A percentile compares a stretch with the other conserved stretches of the same genome.
Evolutionary conservation across 2,329 filamentous ascomycete genomes (phyloP).

Genomic region (Elsinoe arachidis): DNA sequence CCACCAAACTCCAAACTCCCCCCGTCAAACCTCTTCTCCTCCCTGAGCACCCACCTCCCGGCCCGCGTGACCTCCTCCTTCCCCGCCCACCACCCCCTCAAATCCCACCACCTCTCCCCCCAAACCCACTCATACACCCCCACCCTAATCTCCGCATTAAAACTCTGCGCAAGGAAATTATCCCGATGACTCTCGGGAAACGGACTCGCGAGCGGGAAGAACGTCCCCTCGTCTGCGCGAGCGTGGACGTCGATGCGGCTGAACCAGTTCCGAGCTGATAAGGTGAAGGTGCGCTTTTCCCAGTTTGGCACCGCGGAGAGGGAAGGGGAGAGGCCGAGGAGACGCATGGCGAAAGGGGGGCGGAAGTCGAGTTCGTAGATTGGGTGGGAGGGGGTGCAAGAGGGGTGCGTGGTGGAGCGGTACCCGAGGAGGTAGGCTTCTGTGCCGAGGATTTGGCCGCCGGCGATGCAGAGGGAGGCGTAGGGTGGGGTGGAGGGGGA

Average conservation of each 20-base stretch:
- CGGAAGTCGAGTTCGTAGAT: conserved; percentile 34
- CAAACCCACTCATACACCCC: conserved; percentile 33
- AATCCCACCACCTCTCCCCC: conserved; percentile 26
- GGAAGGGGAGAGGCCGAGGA: conserved; percentile 33
- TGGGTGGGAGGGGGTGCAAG: conserved; percentile 12
- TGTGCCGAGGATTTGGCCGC: conserved; percentile 33
- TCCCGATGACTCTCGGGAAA: conserved; percentile 38
- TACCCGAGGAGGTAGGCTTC: conserved; percentile 42
- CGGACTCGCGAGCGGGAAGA: conserved; percentile 39
- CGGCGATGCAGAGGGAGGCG: conserved; percentile 28
- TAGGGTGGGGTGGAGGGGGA: neutral
- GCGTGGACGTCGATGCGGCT: conserved; percentile 35
- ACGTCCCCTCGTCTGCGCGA: conserved; percentile 34
- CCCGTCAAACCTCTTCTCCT: conserved; percentile 33
- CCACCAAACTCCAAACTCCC: conserved; percentile 44
- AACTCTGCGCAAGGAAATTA: conserved; percentile 40
- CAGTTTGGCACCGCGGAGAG: conserved; percentile 35
- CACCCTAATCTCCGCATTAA: conserved; percentile 37
- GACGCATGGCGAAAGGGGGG: conserved; percentile 36
- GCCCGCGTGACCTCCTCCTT: conserved; percentile 14
- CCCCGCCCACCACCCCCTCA: conserved; percentile 27
- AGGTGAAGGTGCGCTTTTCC: conserved; percentile 30
- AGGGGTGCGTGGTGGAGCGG: conserved; percentile 24
- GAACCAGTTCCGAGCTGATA: conserved; percentile 32
- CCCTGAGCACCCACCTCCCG: conserved; percentile 33